Conservation (phyloP, 108 stramenopile species). For the Fragilaria crotonensis region DNA sequence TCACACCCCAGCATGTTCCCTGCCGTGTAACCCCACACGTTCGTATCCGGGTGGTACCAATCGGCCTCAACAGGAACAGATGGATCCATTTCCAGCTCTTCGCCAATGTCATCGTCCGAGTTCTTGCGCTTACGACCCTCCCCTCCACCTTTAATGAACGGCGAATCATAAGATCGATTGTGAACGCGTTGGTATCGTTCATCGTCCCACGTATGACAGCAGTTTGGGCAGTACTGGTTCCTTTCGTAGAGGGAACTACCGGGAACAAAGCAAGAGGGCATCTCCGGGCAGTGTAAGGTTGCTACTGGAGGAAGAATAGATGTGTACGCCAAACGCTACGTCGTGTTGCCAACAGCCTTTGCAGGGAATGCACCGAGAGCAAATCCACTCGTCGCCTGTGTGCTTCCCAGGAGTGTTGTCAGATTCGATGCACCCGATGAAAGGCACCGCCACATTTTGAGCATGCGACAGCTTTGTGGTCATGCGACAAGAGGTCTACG, state of each 20-base stretch:
- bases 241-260: constrained; percentile 36
- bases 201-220: constrained; percentile 57
- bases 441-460: constrained; percentile 26
- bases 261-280: constrained; percentile 34
- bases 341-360: constrained; percentile 49
- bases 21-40: constrained; percentile 58
- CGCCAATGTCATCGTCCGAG: constrained; percentile 6
- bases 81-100: constrained; percentile 10
- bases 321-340: constrained; percentile 37
- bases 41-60: constrained; percentile 42
- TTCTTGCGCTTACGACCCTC: constrained; percentile 35
- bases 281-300: constrained; percentile 25
- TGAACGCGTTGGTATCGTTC: constrained; percentile 36
- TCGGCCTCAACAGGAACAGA: constrained; percentile 23
- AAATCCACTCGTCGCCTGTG: constrained; percentile 29
- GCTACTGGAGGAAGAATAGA: constrained; percentile 19
- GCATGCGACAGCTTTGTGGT: constrained; percentile 24
- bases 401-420: no score
- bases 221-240: constrained; percentile 47
- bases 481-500: constrained; percentile 30
- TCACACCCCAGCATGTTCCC: constrained; percentile 66
- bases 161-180: constrained; percentile 26
- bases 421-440: constrained; percentile 48
- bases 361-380: constrained; percentile 41
- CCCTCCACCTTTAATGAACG: constrained; percentile 13